phyloP scores from a whole-genome alignment of 169 alveolate genomes.

The Eimeria tenella region DNA sequence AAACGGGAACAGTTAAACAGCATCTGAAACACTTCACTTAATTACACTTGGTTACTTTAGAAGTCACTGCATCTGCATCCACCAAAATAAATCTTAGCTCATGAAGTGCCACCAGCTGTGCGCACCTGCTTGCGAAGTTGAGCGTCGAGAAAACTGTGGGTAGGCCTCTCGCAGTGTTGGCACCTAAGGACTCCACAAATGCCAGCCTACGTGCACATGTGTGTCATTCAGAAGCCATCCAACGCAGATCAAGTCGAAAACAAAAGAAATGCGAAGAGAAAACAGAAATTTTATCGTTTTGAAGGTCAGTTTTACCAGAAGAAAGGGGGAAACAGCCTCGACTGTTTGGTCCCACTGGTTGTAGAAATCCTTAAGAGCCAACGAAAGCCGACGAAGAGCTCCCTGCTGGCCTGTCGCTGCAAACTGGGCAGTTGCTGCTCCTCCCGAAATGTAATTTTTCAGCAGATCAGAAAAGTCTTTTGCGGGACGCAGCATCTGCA shows the following conservation, averaged over 20 bases:
- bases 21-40: too few relatives aligned
- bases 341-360: slow-evolving; percentile 52
- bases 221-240: not conserved
- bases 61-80: too few relatives aligned
- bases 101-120: not conserved
- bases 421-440: slow-evolving; percentile 14
- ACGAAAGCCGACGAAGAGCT: slow-evolving; percentile 40
- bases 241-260: not conserved
- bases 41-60: too few relatives aligned
- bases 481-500: slow-evolving; percentile 90
- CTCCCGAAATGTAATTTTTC: slow-evolving; percentile 70
- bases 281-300: not conserved
- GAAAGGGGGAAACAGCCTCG: slow-evolving; percentile 63
- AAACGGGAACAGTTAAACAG: too few relatives aligned
- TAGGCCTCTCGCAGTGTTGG: slow-evolving; percentile 76
- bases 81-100: too few relatives aligned
- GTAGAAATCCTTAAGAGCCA: slow-evolving; percentile 72
- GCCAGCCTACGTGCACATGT: not conserved
- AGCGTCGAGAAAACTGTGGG: slow-evolving; percentile 76
- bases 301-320: slow-evolving; percentile 17
- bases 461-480: slow-evolving; percentile 85
- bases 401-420: slow-evolving; percentile 69
- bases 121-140: slow-evolving; percentile 63
- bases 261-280: not conserved
- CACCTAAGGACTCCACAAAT: slow-evolving; percentile 41